Percentiles rank a stretch among this genome's conserved stretches.
phyloP scores from a whole-genome alignment of 2,329 filamentous ascomycete species.

The Fusarium camptoceras region DNA sequence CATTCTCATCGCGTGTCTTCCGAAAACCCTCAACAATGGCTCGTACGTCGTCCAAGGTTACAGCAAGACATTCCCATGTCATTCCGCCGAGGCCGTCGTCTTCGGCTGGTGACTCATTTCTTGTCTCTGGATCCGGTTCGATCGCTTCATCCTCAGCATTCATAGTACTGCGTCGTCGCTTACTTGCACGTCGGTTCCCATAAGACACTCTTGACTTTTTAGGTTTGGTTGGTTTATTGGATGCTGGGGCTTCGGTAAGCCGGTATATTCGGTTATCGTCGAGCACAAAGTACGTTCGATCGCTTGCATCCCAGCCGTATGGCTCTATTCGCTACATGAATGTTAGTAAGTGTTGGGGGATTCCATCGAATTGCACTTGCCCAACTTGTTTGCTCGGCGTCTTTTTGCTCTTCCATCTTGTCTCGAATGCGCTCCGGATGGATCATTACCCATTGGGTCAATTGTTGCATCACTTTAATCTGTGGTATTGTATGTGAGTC shows the following conservation, averaged over 20 bases:
- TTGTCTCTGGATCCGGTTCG: conserved; percentile 52
- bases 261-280: conserved; percentile 96
- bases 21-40: conserved; percentile 76
- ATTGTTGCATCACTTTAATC: conserved; percentile 84
- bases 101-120: conserved; percentile 50
- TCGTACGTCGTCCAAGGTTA: conserved; percentile 82
- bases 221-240: conserved; percentile 74
- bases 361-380: conserved; percentile 63
- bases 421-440: conserved; percentile 89
- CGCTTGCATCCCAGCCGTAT: conserved; percentile 88
- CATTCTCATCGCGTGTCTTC: conserved; percentile 84
- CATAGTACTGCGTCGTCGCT: conserved; percentile 72
- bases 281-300: conserved; percentile 88
- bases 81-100: conserved; percentile 78
- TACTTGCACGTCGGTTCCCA: conserved; percentile 73
- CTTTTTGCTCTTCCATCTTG: conserved; percentile 84
- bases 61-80: conserved; percentile 91
- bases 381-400: conserved; percentile 85
- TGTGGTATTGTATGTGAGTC: conserved; percentile 45
- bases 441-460: conserved; percentile 89
- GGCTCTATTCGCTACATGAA: conserved; percentile 75
- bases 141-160: conserved; percentile 48
- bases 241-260: conserved; percentile 76
- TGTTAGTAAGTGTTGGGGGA: conserved; percentile 29
- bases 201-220: conserved; percentile 67